These are phyloP conservation scores for Gossypium schwendimanii DNA, from an alignment of 441 rosid species.

Conservation along the genomic window DNA sequence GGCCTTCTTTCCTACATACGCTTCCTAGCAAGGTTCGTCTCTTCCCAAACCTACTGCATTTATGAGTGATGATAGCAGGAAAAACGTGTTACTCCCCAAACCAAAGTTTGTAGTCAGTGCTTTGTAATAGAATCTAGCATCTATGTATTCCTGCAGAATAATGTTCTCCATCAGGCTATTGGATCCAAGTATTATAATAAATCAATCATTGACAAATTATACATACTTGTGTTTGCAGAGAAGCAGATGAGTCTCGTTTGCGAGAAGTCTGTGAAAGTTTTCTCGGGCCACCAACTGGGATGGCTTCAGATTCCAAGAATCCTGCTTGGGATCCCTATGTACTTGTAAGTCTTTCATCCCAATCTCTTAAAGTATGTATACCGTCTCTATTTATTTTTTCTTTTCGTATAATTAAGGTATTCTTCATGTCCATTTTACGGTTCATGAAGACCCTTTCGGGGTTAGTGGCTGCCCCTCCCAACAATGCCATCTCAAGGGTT, in stretches of 20 bases:
- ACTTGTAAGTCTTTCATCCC: conserved; percentile 43
- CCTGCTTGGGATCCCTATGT: conserved; percentile 82
- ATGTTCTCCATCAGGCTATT: background rate
- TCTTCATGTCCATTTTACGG: too few species aligned
- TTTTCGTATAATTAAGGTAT: background rate
- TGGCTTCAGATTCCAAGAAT: conserved; percentile 46
- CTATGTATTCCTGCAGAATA: background rate
- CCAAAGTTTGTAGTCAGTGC: background rate
- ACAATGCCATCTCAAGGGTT: too few species aligned
- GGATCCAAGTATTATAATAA: background rate
- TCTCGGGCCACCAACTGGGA: conserved; percentile 94
- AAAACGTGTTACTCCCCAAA: too few species aligned
- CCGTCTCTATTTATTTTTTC: background rate
- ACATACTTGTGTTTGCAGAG: conserved; percentile 42
- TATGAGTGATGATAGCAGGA: background rate
- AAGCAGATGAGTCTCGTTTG: conserved; percentile 86
- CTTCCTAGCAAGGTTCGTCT: conserved; percentile 69
- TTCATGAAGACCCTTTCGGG: too few species aligned
- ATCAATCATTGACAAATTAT: background rate
- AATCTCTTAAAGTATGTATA: background rate
- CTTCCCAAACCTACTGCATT: background rate
- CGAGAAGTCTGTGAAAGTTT: conserved; percentile 92
- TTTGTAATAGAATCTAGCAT: background rate
- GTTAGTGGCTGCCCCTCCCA: too few species aligned
- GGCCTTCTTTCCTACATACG: conserved; percentile 87